These are phyloP conservation scores for Trichoderma sp. DNA, from an alignment of 2,329 filamentous ascomycete genomes.

Conservation along the genomic window DNA sequence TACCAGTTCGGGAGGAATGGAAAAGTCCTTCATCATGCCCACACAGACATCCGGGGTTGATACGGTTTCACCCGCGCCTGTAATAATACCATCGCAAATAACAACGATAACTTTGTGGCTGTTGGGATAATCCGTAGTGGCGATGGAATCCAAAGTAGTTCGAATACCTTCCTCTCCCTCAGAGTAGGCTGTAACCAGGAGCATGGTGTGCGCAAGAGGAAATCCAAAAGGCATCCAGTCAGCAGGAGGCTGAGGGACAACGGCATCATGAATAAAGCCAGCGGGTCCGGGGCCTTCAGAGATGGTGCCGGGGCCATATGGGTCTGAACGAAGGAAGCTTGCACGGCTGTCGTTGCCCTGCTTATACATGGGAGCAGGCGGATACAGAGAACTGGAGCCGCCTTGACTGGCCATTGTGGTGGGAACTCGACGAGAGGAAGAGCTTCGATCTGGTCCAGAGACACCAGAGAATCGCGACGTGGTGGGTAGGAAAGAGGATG, in stretches of 20 bases:
- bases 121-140: constrained; percentile 97
- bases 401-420: constrained; percentile 96
- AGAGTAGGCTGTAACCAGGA: constrained; percentile 94
- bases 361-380: constrained; percentile 70
- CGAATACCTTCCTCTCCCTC: constrained; percentile 92
- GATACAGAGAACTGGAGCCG: constrained; percentile 72
- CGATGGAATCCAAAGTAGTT: constrained; percentile 93
- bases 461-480: constrained; percentile 94
- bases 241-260: constrained; percentile 92
- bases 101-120: constrained; percentile 97
- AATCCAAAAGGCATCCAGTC: constrained; percentile 98
- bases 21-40: constrained; percentile 92
- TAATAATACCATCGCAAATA: constrained; percentile 97
- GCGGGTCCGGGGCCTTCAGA: constrained; percentile 77
- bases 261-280: constrained; percentile 94
- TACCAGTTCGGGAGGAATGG: constrained; percentile 78
- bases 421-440: constrained; percentile 60
- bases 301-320: constrained; percentile 57
- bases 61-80: constrained; percentile 84
- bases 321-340: constrained; percentile 67
- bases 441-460: constrained; percentile 71
- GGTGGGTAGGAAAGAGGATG: constrained; percentile 83
- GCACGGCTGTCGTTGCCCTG: constrained; percentile 64
- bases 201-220: constrained; percentile 90
- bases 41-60: constrained; percentile 90